Evolutionary conservation across 2,329 filamentous ascomycete species (phyloP).

Genomic region (Rhytidhysteron rufulum): DNA sequence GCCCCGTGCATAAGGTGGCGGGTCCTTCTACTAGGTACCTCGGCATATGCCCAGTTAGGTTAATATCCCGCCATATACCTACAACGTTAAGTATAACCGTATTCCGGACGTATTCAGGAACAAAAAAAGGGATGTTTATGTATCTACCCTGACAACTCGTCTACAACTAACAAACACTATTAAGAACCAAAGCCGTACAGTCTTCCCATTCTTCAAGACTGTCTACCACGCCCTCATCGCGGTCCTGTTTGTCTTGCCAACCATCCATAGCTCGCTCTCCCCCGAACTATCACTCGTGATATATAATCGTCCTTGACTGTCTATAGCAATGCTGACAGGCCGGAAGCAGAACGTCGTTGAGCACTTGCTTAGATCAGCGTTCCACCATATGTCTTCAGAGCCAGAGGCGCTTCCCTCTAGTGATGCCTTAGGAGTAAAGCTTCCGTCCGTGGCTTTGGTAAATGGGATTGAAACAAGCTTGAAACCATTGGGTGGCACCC

Average conservation of each 20-base stretch:
- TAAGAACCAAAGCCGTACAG: no score
- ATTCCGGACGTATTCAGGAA: no score
- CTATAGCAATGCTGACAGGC: conserved; percentile 23
- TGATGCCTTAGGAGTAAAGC: conserved; percentile 10
- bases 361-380: conserved; percentile 18
- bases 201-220: no score
- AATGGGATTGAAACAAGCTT: conserved; percentile 24
- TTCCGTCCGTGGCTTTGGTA: conserved; percentile 4
- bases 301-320: conserved; percentile 22
- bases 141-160: no score
- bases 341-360: conserved; percentile 26
- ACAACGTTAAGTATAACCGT: no score
- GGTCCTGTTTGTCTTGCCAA: conserved; percentile 15
- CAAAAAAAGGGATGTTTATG: no score
- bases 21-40: no score
- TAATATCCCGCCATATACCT: no score
- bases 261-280: conserved; percentile 23
- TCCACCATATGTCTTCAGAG: conserved; percentile 24
- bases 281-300: conserved; percentile 25
- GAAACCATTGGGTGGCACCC: conserved; percentile 17
- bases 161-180: no score
- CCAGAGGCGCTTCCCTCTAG: conserved; percentile 9
- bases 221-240: not conserved
- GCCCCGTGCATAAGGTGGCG: no score
- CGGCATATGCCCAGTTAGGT: no score